Evolutionary conservation across 306 rosid genomes (phyloP).

Genomic region (Citrullus colocynthis): DNA sequence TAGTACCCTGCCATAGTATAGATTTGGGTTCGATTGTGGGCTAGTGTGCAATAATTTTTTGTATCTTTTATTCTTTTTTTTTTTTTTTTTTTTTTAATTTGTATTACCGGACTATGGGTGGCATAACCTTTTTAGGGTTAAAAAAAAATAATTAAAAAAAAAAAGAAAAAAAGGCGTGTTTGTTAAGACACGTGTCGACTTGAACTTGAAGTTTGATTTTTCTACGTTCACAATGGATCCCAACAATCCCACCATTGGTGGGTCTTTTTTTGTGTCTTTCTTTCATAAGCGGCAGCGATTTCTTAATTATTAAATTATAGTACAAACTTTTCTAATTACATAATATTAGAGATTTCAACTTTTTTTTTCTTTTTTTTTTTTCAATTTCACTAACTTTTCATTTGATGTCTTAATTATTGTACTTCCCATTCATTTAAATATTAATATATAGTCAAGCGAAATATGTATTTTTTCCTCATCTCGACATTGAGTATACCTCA

Average conservation of each 20-base stretch:
- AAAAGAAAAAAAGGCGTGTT: neutral
- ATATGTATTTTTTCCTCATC: no score
- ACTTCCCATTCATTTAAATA: no score
- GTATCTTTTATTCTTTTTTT: neutral
- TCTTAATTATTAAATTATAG: no score
- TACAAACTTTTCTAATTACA: no score
- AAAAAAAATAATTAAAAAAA: neutral
- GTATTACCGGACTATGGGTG: neutral
- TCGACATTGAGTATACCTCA: no score
- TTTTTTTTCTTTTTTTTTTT: no score
- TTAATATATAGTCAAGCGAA: no score
- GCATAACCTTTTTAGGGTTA: neutral
- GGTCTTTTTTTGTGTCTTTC: neutral
- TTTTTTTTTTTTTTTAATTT: no score
- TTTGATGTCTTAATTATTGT: no score
- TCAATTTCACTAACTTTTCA: no score
- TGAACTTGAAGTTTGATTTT: neutral
- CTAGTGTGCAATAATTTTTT: conserved; percentile 4
- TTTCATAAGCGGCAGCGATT: neutral
- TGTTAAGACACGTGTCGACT: neutral
- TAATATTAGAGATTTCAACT: no score
- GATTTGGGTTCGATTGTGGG: conserved; percentile 49
- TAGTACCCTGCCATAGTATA: conserved; percentile 69
- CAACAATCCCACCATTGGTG: neutral
- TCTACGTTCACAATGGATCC: neutral